Evolutionary conservation across 768 basidiomycete species (phyloP), one percentile per base, ranked within the genome.

Genomic region (Hypholoma sublateritium): DNA sequence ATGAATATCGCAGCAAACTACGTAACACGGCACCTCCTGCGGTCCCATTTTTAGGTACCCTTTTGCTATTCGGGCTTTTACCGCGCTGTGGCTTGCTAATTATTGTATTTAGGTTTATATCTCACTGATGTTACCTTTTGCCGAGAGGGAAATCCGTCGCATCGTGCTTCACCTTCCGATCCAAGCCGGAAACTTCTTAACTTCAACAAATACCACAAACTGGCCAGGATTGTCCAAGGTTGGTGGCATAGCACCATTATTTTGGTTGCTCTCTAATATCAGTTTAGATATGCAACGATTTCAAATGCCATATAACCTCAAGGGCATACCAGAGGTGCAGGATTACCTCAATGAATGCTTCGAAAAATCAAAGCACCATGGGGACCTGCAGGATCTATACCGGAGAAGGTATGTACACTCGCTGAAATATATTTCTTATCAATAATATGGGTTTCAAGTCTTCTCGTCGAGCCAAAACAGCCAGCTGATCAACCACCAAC

Each of bases 61-160:
- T 52, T 50, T 9, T 39, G 9, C 21, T 37, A 39, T 43, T 55
- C 28, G 42, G n/a, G 43, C 36, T 14, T 43, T 25, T 21, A 28
- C 52, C 16, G 50, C 22, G 60, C 37, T 42, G 24, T 47, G 17
- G 41, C 32, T 6, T 12, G 43, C 43, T 61, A 50, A 42, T 53
- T 8, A 57, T 47, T 16, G 41, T 57, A 62, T 64, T 36, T 57
- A 91, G 91, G 90, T 48, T 77, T 93, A 35, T 95, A 94, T 70
- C 75, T 95, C 59, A 94, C 94, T 9, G 94, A 95, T 70, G 81
- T 97, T 57, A 98, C 94, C 5, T 98, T 98, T 72, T 96, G 93
- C 68, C 85, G 91, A 39, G 96, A 98, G 66, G 96, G 96, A 17
- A 98, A 98, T 69, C 89, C 92, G 14, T 88, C 91, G 13, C 79